Evolutionary conservation across 768 basidiomycete species (phyloP).

Genomic region (Amanita phalloides): DNA sequence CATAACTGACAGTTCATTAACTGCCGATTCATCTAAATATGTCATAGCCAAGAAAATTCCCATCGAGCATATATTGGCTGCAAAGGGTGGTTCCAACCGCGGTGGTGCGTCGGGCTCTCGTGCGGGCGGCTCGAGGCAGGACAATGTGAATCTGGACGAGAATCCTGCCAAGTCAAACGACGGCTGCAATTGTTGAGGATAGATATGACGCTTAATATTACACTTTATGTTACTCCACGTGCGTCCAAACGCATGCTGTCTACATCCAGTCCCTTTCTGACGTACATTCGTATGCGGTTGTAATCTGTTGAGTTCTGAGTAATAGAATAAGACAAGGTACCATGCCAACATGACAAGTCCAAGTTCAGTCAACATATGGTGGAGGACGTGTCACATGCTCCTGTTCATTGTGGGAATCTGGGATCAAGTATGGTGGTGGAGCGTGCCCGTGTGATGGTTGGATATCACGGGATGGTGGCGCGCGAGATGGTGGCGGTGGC

Average conservation of each 20-base stretch:
- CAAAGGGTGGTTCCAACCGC: constrained; percentile 58
- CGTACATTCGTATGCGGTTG: constrained; percentile 1
- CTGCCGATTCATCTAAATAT: constrained; percentile 1
- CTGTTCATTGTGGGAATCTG: constrained; percentile 34
- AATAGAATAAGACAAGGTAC: constrained; percentile 1
- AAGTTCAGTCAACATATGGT: constrained; percentile 46
- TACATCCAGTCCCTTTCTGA: not conserved
- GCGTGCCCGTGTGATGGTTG: constrained; percentile 42
- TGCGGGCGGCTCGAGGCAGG: constrained; percentile 37
- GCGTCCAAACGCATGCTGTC: not conserved
- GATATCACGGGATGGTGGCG: constrained; percentile 21
- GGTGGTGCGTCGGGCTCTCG: constrained; percentile 46
- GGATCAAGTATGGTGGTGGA: constrained; percentile 71
- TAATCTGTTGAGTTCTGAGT: constrained; percentile 1
- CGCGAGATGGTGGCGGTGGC: constrained; percentile 18
- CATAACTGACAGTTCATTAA: constrained; percentile 12
- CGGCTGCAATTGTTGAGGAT: constrained; percentile 68
- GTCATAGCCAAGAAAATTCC: constrained; percentile 47
- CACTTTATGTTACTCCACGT: not conserved
- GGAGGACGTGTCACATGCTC: constrained; percentile 49
- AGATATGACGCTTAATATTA: constrained; percentile 6
- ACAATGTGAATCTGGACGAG: constrained; percentile 63
- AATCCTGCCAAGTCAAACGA: constrained; percentile 58
- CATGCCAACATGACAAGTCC: constrained; percentile 1
- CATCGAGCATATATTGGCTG: constrained; percentile 90